Evolutionary conservation across 2,329 filamentous ascomycete genomes (phyloP), one percentile per base, ranked within the genome.

Genomic region (Nigrograna mackinnonii): DNA sequence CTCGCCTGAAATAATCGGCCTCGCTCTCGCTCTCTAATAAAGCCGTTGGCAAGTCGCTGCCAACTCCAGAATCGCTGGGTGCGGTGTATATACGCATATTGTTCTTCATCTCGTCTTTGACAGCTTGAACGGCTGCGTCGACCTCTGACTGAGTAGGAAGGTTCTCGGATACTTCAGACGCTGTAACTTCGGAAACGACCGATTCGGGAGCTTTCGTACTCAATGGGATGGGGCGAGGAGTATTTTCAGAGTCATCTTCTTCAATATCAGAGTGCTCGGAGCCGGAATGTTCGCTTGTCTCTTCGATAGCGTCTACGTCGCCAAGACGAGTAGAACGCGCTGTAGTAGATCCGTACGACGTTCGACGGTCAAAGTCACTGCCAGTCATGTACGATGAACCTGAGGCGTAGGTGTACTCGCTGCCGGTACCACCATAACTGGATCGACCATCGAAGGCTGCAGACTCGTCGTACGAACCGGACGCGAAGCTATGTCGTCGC

Each of bases 311-410:
- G 19, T 62, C 57, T 12, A 57, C 56, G 5, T 60, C 66, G 18
- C 49, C 50, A 18, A 51, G 46, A 5, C 66, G 41, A 0, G 60
- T 61, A 7, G 68, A 69, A 35, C 60, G 62, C 17, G 65, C 55
- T 4, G 62, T 60, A 4, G 70, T 64, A 31, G 61, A 70, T 22
- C 70, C 72, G 21, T 71, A 64, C 12, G 71, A 75, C 5, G 67
- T 72, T 19, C 74, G 68, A n/a, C 72, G 64, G 37, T 71, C 68
- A 9, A 72, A 48, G 26, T 76, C 73, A 46, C 68, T 74, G 39
- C 73, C 74, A 1, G 71, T 75, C 62, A 76, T 67, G 58, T 77
- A 77, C 2, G 57, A 62, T 17, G 68, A 70, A n/a, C 73, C 73
- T n/a, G 72, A 74, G 6, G 63, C 74, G 45, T 73, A 75, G 0